Conservation (phyloP, 768 basidiomycete genomes). For the Rhizopogon vesiculosus region DNA sequence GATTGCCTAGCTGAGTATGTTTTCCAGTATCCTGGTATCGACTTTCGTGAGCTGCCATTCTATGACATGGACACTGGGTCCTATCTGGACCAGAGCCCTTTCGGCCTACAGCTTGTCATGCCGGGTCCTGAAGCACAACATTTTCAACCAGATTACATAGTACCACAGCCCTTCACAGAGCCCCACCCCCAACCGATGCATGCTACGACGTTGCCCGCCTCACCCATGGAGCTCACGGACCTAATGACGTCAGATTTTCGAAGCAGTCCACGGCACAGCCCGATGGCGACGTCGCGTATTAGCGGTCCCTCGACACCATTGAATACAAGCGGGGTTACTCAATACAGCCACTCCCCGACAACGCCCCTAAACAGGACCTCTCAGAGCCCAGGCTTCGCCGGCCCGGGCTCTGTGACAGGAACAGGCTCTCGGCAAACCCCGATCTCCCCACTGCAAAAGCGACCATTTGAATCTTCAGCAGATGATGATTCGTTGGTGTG, state of each 20-base stretch:
- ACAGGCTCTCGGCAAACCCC: conserved; percentile 8
- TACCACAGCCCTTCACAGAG: background rate
- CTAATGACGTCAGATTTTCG: background rate
- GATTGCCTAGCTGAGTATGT: background rate
- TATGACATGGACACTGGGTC: background rate
- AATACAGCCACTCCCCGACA: conserved; percentile 15
- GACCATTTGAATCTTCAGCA: conserved; percentile 9
- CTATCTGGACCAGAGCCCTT: background rate
- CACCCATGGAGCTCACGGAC: background rate
- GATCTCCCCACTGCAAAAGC: conserved; percentile 17
- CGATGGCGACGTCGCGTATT: background rate
- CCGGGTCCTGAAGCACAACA: background rate
- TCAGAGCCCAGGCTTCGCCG: background rate
- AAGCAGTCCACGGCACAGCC: background rate
- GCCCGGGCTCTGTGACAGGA: conserved; percentile 1
- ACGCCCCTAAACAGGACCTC: conserved; percentile 11
- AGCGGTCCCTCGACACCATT: conserved; percentile 9
- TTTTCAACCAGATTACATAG: background rate
- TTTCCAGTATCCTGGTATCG: no score
- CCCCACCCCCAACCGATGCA: background rate
- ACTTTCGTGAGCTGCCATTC: background rate
- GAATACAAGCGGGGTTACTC: background rate
- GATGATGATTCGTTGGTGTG: background rate
- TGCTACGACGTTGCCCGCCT: background rate
- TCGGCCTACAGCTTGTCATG: no score